These are phyloP conservation scores for Pseudozyma sp. DNA, from an alignment of 1,284 basidiomycete species.

Conservation along the genomic window DNA sequence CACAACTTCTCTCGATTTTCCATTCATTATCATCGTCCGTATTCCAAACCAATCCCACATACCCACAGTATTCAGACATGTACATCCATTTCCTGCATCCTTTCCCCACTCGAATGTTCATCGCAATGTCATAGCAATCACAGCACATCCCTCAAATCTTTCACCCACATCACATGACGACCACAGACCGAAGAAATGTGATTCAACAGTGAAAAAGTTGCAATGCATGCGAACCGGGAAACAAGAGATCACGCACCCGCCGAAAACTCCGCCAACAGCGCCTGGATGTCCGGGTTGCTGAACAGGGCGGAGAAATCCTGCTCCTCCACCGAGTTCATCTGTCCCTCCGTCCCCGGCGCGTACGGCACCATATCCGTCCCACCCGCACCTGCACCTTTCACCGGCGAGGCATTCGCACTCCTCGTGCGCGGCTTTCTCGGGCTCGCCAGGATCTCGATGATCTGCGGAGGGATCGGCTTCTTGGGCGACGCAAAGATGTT, in stretches of 20 bases:
- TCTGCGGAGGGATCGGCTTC: constrained; percentile 28
- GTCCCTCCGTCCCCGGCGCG: background rate
- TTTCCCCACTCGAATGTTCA: no score
- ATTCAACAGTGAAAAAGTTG: background rate
- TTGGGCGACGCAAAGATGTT: constrained; percentile 32
- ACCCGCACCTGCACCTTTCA: background rate
- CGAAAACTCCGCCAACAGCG: constrained; percentile 40
- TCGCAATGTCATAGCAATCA: no score
- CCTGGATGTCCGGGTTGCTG: constrained; percentile 48
- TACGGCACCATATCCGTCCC: constrained; percentile 11
- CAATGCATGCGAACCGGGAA: background rate
- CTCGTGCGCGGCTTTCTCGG: constrained; percentile 6
- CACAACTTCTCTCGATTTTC: no score
- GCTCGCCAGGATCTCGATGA: constrained; percentile 36
- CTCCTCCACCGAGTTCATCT: background rate
- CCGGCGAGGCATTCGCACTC: background rate
- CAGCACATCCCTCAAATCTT: no score
- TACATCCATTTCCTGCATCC: no score
- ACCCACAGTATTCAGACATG: no score
- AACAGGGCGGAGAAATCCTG: constrained; percentile 37
- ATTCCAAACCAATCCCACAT: no score
- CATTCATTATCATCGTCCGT: no score
- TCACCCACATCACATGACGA: no score
- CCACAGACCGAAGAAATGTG: background rate
- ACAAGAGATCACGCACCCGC: background rate